Conservation (phyloP, 768 basidiomycete species). For the Tephrocybe rancida region DNA sequence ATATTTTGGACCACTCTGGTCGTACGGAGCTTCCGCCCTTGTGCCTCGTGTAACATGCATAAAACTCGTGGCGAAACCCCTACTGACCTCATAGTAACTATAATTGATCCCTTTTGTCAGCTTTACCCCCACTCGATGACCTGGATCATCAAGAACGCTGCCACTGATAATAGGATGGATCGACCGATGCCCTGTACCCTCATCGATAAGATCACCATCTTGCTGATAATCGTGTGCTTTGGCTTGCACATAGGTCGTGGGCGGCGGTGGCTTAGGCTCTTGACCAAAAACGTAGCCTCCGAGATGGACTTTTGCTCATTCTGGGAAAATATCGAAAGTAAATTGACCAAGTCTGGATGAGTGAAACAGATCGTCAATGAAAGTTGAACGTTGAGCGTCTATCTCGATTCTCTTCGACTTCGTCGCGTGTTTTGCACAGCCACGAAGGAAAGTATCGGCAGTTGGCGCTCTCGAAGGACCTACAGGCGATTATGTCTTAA, state of each 20-base stretch:
- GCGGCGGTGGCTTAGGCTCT: not conserved
- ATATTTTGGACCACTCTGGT: not conserved
- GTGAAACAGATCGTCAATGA: slow-evolving; percentile 4
- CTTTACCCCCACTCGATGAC: slow-evolving; percentile 2
- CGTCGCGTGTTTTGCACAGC: slow-evolving; percentile 2
- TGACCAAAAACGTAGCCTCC: not conserved
- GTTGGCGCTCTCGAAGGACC: not conserved
- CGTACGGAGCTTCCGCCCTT: not conserved
- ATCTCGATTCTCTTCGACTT: not conserved
- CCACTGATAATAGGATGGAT: slow-evolving; percentile 3
- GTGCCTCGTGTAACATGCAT: slow-evolving; percentile 6
- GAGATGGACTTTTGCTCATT: not conserved
- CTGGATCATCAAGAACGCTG: slow-evolving; percentile 8
- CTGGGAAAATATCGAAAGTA: not conserved
- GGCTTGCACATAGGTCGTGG: not conserved
- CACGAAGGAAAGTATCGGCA: not conserved
- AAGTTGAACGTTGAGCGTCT: not conserved
- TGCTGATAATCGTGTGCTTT: slow-evolving; percentile 8
- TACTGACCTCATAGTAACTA: slow-evolving; percentile 2
- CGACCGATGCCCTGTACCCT: slow-evolving; percentile 3
- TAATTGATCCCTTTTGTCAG: slow-evolving; percentile 3
- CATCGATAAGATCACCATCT: slow-evolving; percentile 14
- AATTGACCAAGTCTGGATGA: not conserved
- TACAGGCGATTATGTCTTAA: not conserved
- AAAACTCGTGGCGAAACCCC: slow-evolving; percentile 12